Percentiles rank a stretch among this genome's conserved stretches.
Evolutionary conservation across 306 rosid species (phyloP).

Genomic region (Begonia peltatifolia): DNA sequence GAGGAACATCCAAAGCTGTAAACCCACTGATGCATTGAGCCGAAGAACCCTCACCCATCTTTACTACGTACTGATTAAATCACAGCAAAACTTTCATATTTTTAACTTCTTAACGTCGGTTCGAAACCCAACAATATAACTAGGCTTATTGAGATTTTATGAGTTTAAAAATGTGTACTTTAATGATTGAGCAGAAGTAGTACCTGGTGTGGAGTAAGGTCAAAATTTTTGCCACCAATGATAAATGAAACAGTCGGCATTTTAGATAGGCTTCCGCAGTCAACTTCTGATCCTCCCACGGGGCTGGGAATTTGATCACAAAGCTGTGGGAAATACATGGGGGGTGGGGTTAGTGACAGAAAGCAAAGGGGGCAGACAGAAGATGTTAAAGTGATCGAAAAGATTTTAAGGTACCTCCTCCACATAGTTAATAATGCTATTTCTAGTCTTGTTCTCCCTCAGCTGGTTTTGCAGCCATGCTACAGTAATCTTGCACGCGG

Average conservation of each 20-base stretch:
- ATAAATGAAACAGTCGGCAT: constrained; percentile 86
- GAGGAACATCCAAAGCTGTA: constrained; percentile 59
- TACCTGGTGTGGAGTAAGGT: constrained; percentile 65
- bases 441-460: constrained; percentile 52
- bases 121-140: no score
- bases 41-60: constrained; percentile 55
- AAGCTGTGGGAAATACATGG: constrained; percentile 28
- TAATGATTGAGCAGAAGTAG: no score
- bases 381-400: not conserved
- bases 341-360: no score
- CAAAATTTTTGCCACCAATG: constrained; percentile 52
- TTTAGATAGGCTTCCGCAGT: constrained; percentile 43
- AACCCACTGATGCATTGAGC: constrained; percentile 92
- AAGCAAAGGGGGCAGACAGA: not conserved
- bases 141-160: no score
- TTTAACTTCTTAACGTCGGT: no score
- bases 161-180: no score
- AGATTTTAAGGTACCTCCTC: constrained; percentile 30
- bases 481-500: constrained; percentile 85
- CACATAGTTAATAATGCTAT: constrained; percentile 39
- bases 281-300: constrained; percentile 58
- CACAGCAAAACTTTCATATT: no score
- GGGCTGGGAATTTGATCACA: constrained; percentile 78
- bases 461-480: constrained; percentile 80
- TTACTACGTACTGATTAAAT: constrained; percentile 60